These are phyloP conservation scores for Populus hybrid DNA, from an alignment of 441 rosid genomes.

Conservation along the genomic window DNA sequence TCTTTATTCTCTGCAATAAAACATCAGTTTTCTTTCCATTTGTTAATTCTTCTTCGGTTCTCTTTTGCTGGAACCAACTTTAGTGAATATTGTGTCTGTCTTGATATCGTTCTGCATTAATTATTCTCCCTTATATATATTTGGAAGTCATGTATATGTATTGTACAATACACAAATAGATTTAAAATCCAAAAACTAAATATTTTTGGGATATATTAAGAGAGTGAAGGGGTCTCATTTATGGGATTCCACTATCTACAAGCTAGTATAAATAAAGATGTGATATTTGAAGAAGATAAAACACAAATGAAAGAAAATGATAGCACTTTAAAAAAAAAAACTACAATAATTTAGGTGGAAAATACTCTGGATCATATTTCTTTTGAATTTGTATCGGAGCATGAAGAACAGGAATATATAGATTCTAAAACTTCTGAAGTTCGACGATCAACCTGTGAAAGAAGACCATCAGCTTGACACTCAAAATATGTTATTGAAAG, in stretches of 20 bases:
- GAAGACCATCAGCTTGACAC: background rate
- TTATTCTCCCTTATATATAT: too few relatives aligned
- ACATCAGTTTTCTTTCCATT: too few relatives aligned
- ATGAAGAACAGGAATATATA: too few relatives aligned
- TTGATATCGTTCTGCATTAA: too few relatives aligned
- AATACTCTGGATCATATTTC: background rate
- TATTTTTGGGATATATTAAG: background rate
- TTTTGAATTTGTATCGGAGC: background rate
- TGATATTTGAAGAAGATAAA: background rate
- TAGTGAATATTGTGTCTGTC: too few relatives aligned
- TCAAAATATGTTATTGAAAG: constrained; percentile 1
- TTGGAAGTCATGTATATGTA: too few relatives aligned
- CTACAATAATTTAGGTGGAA: background rate
- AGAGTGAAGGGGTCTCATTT: background rate
- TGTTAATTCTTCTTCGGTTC: too few relatives aligned
- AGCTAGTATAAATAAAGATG: background rate
- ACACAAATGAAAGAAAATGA: background rate
- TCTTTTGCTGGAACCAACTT: too few relatives aligned
- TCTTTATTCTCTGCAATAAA: too few relatives aligned
- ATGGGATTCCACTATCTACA: background rate
- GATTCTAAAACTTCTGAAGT: background rate
- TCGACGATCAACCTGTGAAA: background rate
- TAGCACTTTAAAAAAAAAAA: background rate
- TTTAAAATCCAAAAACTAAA: too few relatives aligned
- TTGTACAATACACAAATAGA: too few relatives aligned